Base-by-base conservation (phyloP, 345 rosid species). In the Pugionium cornutum region DNA sequence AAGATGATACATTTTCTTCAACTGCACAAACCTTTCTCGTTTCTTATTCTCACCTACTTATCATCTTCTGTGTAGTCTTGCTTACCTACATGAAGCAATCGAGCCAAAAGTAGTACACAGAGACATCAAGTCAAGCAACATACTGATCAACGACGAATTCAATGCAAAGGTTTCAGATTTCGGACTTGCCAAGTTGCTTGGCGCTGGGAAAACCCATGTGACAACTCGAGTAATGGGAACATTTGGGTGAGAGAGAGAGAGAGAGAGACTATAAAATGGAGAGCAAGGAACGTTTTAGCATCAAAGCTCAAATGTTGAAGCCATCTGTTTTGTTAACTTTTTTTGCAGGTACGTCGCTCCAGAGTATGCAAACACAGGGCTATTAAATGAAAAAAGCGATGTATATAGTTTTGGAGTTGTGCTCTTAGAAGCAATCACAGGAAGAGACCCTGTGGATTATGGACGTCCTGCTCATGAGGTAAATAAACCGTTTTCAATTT, bases 221-320 rank as follows among this genome's bases (percentile, higher is more conserved):
- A 88, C 97, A 6, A 94, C 99, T 51, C 87, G 99, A 62, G 97
- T 94, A n/a, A 94, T 94, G 97, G 99, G 99, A 68, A 94, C 99
- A 67, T 94, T 90, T 54, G 99, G 99, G 99, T 85, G 51, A 73
- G 82, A 51, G 1, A 58, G 1, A 2, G 99, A 97, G 99, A 84
- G 51, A 73, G 82, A 58, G 1, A 58, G 1, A 2, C 32, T 7
- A 31, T 31, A 45, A 35, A 52, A 34, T 3, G 41, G 3, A 45
- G 27, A 62, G 3, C 9, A 62, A 30, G 9, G 53, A 54, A 7
- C 5, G 8, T 2, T 59, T 59, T 26, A 59, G 7, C 8, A 36
- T 44, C 10, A 44, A 61, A 36, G 10, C 68, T 62, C 4, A 30
- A 18, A 36, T 28, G 33, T 47, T 27, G 11, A 59, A 59, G 11